Conservation (phyloP, 345 rosid species). For the Angophora floribunda region DNA sequence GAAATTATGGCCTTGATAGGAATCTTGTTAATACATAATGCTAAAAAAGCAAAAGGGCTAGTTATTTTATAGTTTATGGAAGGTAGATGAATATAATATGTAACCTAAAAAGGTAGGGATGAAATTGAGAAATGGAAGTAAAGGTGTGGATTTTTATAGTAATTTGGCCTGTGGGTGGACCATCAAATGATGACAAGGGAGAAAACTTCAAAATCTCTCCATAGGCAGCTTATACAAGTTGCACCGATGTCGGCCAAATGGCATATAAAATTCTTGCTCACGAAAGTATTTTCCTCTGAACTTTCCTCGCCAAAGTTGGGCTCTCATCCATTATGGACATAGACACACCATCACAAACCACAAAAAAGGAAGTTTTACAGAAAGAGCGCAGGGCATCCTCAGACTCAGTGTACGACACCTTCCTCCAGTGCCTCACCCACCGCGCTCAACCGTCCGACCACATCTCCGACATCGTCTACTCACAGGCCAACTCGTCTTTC, state of each 20-base stretch:
- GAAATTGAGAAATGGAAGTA: neutral
- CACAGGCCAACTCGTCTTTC: neutral
- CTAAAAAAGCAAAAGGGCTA: too few species aligned
- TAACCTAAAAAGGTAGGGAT: neutral
- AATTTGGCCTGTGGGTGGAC: neutral
- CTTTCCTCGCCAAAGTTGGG: neutral
- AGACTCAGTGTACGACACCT: neutral
- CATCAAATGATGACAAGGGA: neutral
- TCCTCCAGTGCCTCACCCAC: neutral
- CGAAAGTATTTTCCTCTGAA: neutral
- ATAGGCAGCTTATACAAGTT: neutral
- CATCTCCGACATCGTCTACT: neutral
- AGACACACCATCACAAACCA: neutral
- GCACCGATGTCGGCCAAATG: neutral
- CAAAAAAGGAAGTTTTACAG: neutral
- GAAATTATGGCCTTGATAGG: neutral
- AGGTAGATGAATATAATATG: neutral
- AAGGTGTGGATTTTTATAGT: neutral
- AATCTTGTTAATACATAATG: neutral
- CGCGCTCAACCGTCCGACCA: neutral
- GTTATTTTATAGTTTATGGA: neutral
- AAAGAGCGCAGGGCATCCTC: neutral
- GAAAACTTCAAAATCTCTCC: neutral
- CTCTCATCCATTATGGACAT: neutral
- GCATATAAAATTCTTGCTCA: neutral